Base-by-base conservation (phyloP, 106 monocot genomes). In the Vanilla planifolia region DNA sequence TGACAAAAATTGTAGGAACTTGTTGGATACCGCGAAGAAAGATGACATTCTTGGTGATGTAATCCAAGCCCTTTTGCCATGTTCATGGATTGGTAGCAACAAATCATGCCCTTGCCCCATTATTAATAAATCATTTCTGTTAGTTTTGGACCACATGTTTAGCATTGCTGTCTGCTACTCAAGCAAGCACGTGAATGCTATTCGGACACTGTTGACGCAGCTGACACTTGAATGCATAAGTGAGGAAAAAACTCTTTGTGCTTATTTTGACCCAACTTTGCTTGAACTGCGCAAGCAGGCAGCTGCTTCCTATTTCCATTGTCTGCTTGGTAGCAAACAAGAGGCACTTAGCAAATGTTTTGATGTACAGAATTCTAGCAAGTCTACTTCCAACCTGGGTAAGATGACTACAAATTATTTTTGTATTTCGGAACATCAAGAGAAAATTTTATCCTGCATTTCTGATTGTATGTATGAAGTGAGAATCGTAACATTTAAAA, bases 401-500 rank as follows among this genome's bases (percentile, higher is more conserved):
- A 42, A 72, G 63, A 67, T 70, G 60, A n/a, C 59, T 19, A 27
- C 61, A 48, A 56, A 20, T 67, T 45, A 69, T 17, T 42, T 45
- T 36, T 39, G 58, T 43, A 29, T 70, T n/a, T 8, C 13, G 34
- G 44, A 55, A 67, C 72, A 90, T 63, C 68, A 85, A 16, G 67
- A 88, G 44, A 85, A 56, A 55, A 85, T 92, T 26, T 27, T 48
- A 10, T 68, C 71, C 24, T 92, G 84, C 67, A 53, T 85, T 24
- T 80, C 61, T 59, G 74, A 98, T 88, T 67, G 63, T 41, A 67
- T 67, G 2, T 85, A 85, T 71, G 98, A 98, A 67, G 88, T 98
- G 64, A 77, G 98, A 72, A 48, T 82, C 66, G 67, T 76, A 33
- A 66, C 72, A 32, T 62, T 98, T 36, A 98, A 98, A 72, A 71